phyloP scores from a whole-genome alignment of 2,329 filamentous ascomycete genomes.

The Claviceps lovelessii region DNA sequence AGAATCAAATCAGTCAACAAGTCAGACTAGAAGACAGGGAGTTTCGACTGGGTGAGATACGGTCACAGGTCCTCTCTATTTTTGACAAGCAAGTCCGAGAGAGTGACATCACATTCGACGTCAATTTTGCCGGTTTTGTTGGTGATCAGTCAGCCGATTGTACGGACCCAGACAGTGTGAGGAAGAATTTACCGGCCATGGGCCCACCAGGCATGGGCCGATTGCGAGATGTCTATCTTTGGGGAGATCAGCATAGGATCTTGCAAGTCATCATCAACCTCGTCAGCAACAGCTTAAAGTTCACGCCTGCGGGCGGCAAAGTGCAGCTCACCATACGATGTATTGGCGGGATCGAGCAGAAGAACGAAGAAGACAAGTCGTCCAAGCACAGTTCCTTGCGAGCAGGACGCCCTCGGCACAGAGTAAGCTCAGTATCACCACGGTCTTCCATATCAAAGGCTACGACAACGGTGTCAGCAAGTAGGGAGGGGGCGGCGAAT shows the following conservation, averaged over 20 bases:
- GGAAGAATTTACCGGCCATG: constrained; percentile 37
- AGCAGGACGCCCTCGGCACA: constrained; percentile 27
- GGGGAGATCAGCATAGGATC: constrained; percentile 86
- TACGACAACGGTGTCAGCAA: constrained; percentile 9
- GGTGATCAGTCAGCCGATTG: constrained; percentile 14
- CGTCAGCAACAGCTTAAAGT: constrained; percentile 84
- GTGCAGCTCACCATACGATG: constrained; percentile 68
- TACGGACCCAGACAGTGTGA: constrained; percentile 18
- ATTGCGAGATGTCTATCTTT: constrained; percentile 73
- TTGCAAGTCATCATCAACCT: constrained; percentile 89
- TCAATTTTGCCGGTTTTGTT: constrained; percentile 45
- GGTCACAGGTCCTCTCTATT: constrained; percentile 67
- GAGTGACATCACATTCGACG: constrained; percentile 56
- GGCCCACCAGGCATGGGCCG: constrained; percentile 52
- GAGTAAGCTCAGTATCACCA: constrained; percentile 34
- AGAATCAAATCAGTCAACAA: constrained; percentile 84
- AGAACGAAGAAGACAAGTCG: constrained; percentile 31
- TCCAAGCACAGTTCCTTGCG: constrained; percentile 29
- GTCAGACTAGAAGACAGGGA: constrained; percentile 71
- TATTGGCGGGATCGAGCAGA: constrained; percentile 40
- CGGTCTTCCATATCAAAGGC: constrained; percentile 35
- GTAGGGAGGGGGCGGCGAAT: constrained; percentile 30
- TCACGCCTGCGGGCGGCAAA: constrained; percentile 63
- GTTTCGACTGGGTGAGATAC: constrained; percentile 71
- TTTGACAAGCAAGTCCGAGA: constrained; percentile 85